Percentiles rank a stretch among this genome's conserved stretches.
These are phyloP conservation scores for Rugonectria rugulosa DNA, from an alignment of 2,329 filamentous ascomycete species.

Conservation along the genomic window DNA sequence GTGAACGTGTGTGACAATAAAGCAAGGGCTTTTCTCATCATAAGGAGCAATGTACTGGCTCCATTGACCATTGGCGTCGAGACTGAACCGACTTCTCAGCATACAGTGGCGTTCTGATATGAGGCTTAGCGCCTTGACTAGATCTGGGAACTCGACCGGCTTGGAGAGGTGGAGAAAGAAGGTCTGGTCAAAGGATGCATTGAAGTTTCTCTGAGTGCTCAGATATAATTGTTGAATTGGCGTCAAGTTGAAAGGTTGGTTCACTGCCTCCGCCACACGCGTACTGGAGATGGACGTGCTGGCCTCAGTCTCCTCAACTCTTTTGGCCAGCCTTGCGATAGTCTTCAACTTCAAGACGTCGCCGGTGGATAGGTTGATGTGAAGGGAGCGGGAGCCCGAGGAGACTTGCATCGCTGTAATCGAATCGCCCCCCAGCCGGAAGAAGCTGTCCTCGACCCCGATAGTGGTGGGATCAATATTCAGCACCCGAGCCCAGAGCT, in stretches of 20 bases:
- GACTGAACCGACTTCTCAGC: not conserved
- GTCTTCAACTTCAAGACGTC: not conserved
- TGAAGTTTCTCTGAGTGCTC: not conserved
- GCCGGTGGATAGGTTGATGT: not conserved
- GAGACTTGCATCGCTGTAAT: conserved; percentile 3
- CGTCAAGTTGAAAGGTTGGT: not conserved
- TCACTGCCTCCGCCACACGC: not conserved
- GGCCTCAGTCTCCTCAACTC: not conserved
- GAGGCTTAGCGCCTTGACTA: not conserved
- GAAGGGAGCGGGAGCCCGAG: not conserved
- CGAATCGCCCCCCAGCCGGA: not conserved
- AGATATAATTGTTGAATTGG: not conserved
- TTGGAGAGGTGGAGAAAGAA: not conserved
- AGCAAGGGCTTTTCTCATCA: not conserved
- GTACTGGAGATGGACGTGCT: not conserved
- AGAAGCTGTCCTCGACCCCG: not conserved
- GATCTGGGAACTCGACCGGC: not conserved
- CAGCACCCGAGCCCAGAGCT: not conserved
- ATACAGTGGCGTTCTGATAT: not conserved
- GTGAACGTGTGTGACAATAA: not conserved
- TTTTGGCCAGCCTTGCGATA: not conserved
- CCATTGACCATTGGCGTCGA: not conserved
- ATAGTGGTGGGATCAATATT: not conserved
- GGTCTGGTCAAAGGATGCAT: not conserved
- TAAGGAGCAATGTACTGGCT: not conserved